phyloP scores from a whole-genome alignment of 495 filamentous ascomycete genomes.

The Poronia punctata region DNA sequence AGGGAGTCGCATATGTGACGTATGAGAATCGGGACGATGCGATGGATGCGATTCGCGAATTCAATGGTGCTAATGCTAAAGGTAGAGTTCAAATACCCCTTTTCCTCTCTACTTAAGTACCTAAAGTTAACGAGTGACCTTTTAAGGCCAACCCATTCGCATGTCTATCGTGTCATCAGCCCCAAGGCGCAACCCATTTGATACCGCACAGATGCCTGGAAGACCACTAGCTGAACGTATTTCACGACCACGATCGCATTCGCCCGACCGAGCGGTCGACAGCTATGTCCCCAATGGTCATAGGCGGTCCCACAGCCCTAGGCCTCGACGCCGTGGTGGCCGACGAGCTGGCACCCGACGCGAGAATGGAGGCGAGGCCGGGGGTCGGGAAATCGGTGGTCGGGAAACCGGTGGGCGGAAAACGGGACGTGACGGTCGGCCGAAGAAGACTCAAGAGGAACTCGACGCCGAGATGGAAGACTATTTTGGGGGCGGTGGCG shows the following conservation, averaged over 20 bases:
- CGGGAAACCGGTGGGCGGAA: constrained; percentile 28
- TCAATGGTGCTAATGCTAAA: constrained; percentile 85
- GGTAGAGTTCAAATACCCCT: too few relatives aligned
- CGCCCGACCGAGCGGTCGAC: constrained; percentile 66
- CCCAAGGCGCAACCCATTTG: constrained; percentile 48
- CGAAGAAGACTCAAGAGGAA: constrained; percentile 86
- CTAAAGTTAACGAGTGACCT: constrained; percentile 9
- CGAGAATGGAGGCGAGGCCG: constrained; percentile 28
- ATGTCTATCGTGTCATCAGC: constrained; percentile 57
- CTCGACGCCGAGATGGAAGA: constrained; percentile 94
- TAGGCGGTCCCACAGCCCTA: constrained; percentile 43
- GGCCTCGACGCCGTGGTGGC: constrained; percentile 36
- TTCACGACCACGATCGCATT: constrained; percentile 45
- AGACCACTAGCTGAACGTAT: constrained; percentile 73
- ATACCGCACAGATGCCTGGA: constrained; percentile 46
- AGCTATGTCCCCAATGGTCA: constrained; percentile 68
- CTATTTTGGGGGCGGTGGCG: constrained; percentile 60
- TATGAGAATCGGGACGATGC: constrained; percentile 67
- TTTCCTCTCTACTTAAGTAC: not conserved
- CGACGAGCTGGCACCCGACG: constrained; percentile 46
- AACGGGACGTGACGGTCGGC: constrained; percentile 47
- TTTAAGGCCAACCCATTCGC: constrained; percentile 70
- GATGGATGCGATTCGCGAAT: constrained; percentile 66
- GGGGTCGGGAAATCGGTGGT: too few relatives aligned
- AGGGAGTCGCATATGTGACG: constrained; percentile 79